Base-by-base conservation (phyloP, 2,329 filamentous ascomycete species). In the Colletotrichum kahawae region DNA sequence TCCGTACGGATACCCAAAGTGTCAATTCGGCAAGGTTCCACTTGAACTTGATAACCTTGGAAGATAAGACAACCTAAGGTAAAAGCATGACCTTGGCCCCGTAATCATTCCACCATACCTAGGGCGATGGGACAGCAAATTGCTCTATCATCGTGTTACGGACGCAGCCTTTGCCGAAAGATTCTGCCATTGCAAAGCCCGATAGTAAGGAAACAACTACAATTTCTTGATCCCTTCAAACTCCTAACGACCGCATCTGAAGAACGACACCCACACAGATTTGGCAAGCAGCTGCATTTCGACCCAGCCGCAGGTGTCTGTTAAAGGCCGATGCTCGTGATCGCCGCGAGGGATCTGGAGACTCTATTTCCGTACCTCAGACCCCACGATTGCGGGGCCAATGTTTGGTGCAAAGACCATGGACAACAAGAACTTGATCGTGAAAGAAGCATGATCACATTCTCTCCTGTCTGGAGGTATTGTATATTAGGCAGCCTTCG, bases 261-360 rank as follows among this genome's bases (percentile, higher is more conserved):
- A 14, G 13, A 12, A 10, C 10, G 31, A 33, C 18, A 21, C 43
- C 18, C 43, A n/a, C 43, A 48, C 43, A 21, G 2, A 43, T 18
- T 43, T 43, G 38, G 38, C 43, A 33, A 33, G 31, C 31, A 48
- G n/a, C 43, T 21, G 43, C 43, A 21, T 48, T 21, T 48, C n/a
- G 43, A 48, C 43, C 18, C 18, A 48, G 43, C n/a, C 43, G n/a
- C n/a, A 48, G 18, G 43, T 48, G n/a, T 48, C 43, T 48, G 43
- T 13, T 21, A 21, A 48, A 48, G n/a, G 21, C 43, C 18, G n/a
- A 48, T 48, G n/a, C 43, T 48, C 43, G 62, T 71, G 67, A 74
- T 74, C 71, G 71, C 51, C 67, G 54, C 62, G 71, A 71, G 67
- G 60, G 68, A 54, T 54, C 38, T 18, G 29, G 54, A 14, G 51